Evolutionary conservation across 2,329 filamentous ascomycete genomes (phyloP).

Genomic region (Corynespora cassiicola): DNA sequence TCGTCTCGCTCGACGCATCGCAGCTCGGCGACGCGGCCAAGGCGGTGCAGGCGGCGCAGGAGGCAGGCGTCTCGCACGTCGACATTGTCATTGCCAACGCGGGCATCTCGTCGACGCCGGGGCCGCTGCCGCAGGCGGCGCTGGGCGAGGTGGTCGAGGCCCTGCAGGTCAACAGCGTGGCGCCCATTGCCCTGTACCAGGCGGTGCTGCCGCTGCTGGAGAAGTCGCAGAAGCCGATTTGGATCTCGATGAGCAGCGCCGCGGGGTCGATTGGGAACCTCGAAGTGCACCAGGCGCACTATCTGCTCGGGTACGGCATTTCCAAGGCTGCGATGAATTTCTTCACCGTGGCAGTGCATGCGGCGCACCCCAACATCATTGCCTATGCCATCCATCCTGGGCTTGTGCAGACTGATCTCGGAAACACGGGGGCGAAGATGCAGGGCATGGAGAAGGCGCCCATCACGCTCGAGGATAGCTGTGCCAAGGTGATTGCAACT

Average conservation of each 20-base stretch:
- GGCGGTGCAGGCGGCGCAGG: constrained; percentile 26
- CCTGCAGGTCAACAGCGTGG: constrained; percentile 49
- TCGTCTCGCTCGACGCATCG: constrained; percentile 10
- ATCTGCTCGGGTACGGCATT: too few relatives aligned
- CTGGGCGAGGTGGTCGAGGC: constrained; percentile 47
- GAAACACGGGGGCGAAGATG: constrained; percentile 7
- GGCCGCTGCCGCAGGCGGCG: constrained; percentile 39
- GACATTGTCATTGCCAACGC: constrained; percentile 62
- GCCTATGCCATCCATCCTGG: constrained; percentile 18
- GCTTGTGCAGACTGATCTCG: constrained; percentile 22
- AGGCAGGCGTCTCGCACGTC: constrained; percentile 48
- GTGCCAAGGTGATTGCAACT: too few relatives aligned
- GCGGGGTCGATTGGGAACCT: too few relatives aligned
- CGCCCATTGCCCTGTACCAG: constrained; percentile 32
- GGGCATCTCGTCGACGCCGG: constrained; percentile 46
- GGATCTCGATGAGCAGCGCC: constrained; percentile 61
- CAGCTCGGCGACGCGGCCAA: constrained; percentile 5
- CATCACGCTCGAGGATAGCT: constrained; percentile 14
- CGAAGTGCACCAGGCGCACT: neutral
- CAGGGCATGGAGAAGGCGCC: constrained; percentile 10
- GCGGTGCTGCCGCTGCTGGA: constrained; percentile 57
- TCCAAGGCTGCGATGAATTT: constrained; percentile 9
- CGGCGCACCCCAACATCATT: too few relatives aligned
- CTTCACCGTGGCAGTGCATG: neutral
- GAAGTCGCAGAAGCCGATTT: constrained; percentile 73